Percentiles rank a stretch among this genome's conserved stretches.
Conservation (phyloP, 352 stramenopile species). For the Pythium phragmiticola region DNA sequence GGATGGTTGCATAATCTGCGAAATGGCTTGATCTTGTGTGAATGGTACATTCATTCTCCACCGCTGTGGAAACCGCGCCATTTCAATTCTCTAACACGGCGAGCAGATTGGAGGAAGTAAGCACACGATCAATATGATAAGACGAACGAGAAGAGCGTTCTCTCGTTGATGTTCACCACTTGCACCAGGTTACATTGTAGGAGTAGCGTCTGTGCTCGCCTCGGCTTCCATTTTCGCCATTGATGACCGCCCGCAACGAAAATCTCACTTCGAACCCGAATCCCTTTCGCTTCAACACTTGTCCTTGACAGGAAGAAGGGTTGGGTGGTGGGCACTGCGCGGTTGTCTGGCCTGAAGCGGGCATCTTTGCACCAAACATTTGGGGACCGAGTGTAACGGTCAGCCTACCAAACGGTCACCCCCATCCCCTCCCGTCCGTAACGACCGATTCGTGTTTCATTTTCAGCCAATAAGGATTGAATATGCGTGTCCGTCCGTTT, state of each 20-base stretch:
- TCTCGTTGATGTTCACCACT: neutral
- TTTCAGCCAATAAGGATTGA: slow-evolving; percentile 18
- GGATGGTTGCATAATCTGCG: too few species aligned
- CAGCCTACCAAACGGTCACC: slow-evolving; percentile 8
- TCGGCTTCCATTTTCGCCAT: neutral
- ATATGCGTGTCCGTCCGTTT: slow-evolving; percentile 22
- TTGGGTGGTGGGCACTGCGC: slow-evolving; percentile 4
- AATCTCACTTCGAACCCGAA: slow-evolving; percentile 4
- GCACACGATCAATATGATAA: too few species aligned
- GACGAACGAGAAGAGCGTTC: neutral
- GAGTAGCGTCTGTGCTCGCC: neutral
- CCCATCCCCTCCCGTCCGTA: slow-evolving; percentile 13
- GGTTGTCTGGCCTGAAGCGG: neutral
- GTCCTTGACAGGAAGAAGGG: slow-evolving; percentile 9
- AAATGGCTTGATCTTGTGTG: too few species aligned
- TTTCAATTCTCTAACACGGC: too few species aligned
- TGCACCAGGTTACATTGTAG: too few species aligned
- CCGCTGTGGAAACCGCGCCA: too few species aligned
- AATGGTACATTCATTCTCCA: too few species aligned
- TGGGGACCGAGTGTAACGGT: slow-evolving; percentile 22
- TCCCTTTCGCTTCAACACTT: slow-evolving; percentile 24
- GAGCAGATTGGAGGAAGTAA: too few species aligned
- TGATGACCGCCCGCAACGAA: neutral
- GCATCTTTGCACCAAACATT: neutral
- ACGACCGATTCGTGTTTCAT: slow-evolving; percentile 9